Base-by-base conservation (phyloP, 805 yeast genomes). In the Candida ponderosae region DNA sequence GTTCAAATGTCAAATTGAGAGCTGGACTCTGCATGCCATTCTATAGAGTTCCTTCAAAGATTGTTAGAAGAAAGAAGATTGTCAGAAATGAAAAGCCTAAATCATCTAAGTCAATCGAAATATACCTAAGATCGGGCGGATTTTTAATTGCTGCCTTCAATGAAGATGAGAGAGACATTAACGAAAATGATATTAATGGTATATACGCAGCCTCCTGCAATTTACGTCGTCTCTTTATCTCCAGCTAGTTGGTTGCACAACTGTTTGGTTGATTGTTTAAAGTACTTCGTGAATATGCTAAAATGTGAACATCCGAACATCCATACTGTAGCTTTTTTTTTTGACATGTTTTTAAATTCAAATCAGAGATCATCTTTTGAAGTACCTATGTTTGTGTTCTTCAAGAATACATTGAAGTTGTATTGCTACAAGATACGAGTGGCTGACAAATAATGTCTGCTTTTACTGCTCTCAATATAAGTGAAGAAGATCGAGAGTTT, bases 401-500 rank as follows among this genome's bases (percentile, higher is more conserved):
- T n/a, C n/a, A n/a, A n/a, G n/a, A n/a, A n/a, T n/a, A n/a, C n/a
- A n/a, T n/a, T n/a, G n/a, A n/a, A n/a, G n/a, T n/a, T n/a, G n/a
- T n/a, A n/a, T n/a, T n/a, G n/a, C n/a, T n/a, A 8, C 27, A n/a
- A 32, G 9, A 32, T 9, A 8, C 18, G 15, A 13, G 8, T 21
- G n/a, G 29, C 28, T 18, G 33, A 6, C 16, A 14, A 30, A 23
- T 10, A 16, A 54, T 54, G 81, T 80, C 89, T 18, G 65, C 79
- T 2, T 89, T 90, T 56, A 70, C 79, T 24, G 95, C 97, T 2
- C 68, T 89, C 32, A 90, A 90, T 51, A 61, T 81, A 33, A 73
- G 73, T 30, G 90, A 82, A 39, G 94, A 84, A 51, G 85, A 82
- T 35, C 60, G 72, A 5, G 60, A 60, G 16, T 65, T 74, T 27